Percentiles rank a stretch among this genome's conserved stretches.
Evolutionary conservation across 192 early-diverging fungal species (phyloP).

Genomic region (Coemansia sp.): DNA sequence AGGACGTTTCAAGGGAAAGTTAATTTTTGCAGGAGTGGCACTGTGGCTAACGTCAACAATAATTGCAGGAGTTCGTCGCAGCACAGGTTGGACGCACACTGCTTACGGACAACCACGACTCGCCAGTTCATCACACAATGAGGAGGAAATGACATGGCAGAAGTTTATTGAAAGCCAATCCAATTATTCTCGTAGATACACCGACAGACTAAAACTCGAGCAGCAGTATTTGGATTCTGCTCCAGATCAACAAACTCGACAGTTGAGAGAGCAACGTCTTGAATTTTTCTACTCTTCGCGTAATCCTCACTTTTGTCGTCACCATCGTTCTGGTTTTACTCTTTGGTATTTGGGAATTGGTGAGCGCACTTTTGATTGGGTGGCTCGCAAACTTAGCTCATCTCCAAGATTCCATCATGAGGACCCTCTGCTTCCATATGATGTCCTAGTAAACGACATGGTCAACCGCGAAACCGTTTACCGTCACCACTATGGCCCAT

Average conservation of each 20-base stretch:
- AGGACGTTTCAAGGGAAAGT: slow-evolving; percentile 19
- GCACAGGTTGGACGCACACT: slow-evolving; percentile 34
- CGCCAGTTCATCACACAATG: neutral
- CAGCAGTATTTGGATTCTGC: slow-evolving; percentile 22
- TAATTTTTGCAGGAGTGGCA: slow-evolving; percentile 28
- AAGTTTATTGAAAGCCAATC: neutral
- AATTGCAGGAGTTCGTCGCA: slow-evolving; percentile 34
- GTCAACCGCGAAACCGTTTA: too few species aligned
- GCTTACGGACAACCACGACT: slow-evolving; percentile 7
- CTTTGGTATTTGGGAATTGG: slow-evolving; percentile 41
- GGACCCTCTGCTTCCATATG: slow-evolving; percentile 2
- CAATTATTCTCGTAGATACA: neutral
- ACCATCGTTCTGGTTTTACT: slow-evolving; percentile 14
- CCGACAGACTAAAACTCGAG: slow-evolving; percentile 19
- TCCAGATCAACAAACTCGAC: slow-evolving; percentile 7
- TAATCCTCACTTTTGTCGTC: neutral
- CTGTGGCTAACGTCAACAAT: slow-evolving; percentile 45
- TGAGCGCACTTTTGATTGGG: slow-evolving; percentile 50
- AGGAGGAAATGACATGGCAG: slow-evolving; percentile 3
- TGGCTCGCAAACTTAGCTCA: slow-evolving; percentile 15
- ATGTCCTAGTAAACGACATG: too few species aligned
- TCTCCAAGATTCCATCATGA: slow-evolving; percentile 30
- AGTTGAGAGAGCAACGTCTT: slow-evolving; percentile 14
- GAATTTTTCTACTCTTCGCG: neutral
- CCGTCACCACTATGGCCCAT: too few species aligned